Percentiles rank a stretch among this genome's conserved stretches.
These are phyloP conservation scores for Apophysomyces variabilis DNA, from an alignment of 371 early-diverging fungal species.

Conservation along the genomic window DNA sequence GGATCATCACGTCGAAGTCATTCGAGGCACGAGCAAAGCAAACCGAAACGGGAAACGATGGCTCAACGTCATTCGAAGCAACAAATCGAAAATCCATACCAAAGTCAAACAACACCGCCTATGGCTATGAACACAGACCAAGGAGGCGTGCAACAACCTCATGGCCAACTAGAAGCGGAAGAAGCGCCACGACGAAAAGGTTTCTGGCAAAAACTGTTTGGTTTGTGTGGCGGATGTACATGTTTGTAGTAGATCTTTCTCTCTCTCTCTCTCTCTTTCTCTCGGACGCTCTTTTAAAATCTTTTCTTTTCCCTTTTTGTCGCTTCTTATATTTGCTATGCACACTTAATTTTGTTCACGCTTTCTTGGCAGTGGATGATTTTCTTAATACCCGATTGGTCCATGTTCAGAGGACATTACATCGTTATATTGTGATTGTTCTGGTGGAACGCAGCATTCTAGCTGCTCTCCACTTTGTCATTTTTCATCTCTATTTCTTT, in stretches of 20 bases:
- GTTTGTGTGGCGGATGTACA: constrained; percentile 1
- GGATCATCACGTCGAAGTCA: constrained; percentile 2
- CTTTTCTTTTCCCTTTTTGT: not conserved
- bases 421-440: no score
- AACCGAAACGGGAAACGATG: not conserved
- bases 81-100: not conserved
- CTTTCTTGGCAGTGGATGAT: not conserved
- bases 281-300: not conserved
- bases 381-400: not conserved
- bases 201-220: constrained; percentile 5
- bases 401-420: no score
- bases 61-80: not conserved
- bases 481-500: not conserved
- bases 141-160: not conserved
- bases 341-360: not conserved
- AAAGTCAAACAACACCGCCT: not conserved
- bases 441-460: no score
- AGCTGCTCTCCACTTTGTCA: not conserved
- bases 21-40: constrained; percentile 2
- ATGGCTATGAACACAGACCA: constrained; percentile 3
- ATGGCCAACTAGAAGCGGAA: constrained; percentile 7
- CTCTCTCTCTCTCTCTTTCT: not conserved
- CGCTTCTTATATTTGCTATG: not conserved
- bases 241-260: not conserved
- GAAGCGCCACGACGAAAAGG: not conserved